Base-by-base conservation (phyloP, 164 flowering plant genomes). In the Aristolochia fimbriata region DNA sequence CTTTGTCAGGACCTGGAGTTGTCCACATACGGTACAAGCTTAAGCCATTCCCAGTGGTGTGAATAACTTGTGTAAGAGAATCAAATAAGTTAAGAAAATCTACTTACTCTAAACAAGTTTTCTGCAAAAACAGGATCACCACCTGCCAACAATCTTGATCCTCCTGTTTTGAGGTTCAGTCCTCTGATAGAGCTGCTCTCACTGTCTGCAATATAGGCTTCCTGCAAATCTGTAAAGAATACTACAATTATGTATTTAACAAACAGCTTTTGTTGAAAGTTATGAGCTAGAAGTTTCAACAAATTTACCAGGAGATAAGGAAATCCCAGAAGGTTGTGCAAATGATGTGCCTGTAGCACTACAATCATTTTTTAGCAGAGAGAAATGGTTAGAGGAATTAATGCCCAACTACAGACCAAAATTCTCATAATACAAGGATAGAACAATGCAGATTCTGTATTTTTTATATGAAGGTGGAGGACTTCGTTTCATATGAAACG, bases 121-220 rank as follows among this genome's bases (percentile, higher is more conserved):
- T 92, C 96, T 12, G 98, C 57, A 65, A 92, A 80, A 65, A 83
- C 54, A 47, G 94, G 85, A 75, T 92, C 98, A 55, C 98, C 97
- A 24, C 98, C 96, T 73, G 81, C 97, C 52, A 92, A 76, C 70
- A 83, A 76, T 74, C 83, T 83, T 21, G 98, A 81, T 51, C 94
- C 98, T 65, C 98, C 96, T 16, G 92, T 84, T 75, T 73, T 78
- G 61, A 92, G 78, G 73, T 87, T 77, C 59, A 92, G 70, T 51
- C 81, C 91, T 71, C 97, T 78, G 58, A 89, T 87, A 62, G 96
- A 92, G 79, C 98, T 92, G 79, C 98, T 92, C 74, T 92, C 98
- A 72, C 97, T 92, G 71, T 92, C 98, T 60, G 97, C 98, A 66
- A 92, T 68, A 68, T 78, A 89, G 10, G 77, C 52, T 74, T 82